A percentile compares a stretch with the other conserved stretches of the same genome.
These are phyloP conservation scores for Phaffia rhodozyma DNA, from an alignment of 1,284 basidiomycete genomes.

Conservation along the genomic window DNA sequence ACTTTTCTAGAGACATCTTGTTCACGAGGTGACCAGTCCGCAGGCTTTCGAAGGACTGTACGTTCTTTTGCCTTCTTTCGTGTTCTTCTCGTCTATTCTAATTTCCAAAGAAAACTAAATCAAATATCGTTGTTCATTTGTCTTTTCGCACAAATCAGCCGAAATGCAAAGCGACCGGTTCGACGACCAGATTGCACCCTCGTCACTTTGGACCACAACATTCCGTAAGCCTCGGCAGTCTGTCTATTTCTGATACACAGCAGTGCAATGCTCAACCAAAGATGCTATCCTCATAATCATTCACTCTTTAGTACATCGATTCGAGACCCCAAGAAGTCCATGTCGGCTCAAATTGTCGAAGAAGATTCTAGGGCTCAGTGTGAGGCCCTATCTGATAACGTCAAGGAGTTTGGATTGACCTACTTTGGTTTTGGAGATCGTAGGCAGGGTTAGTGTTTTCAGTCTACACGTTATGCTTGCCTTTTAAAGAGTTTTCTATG, in stretches of 20 bases:
- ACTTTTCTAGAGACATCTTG: slow-evolving; percentile 55
- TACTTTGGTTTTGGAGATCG: slow-evolving; percentile 90
- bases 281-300: background rate
- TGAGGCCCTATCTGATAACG: slow-evolving; percentile 80
- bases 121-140: background rate
- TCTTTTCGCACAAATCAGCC: slow-evolving; percentile 38
- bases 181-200: slow-evolving; percentile 87
- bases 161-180: slow-evolving; percentile 67
- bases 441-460: slow-evolving; percentile 53
- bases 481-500: slow-evolving; percentile 5
- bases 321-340: slow-evolving; percentile 70
- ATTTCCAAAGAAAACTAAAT: background rate
- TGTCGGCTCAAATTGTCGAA: slow-evolving; percentile 69
- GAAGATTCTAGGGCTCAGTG: slow-evolving; percentile 88
- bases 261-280: background rate
- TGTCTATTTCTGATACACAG: background rate
- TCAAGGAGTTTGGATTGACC: slow-evolving; percentile 86
- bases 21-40: slow-evolving; percentile 91
- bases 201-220: slow-evolving; percentile 90
- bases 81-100: slow-evolving; percentile 3
- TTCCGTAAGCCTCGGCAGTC: slow-evolving; percentile 54
- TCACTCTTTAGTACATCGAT: slow-evolving; percentile 52
- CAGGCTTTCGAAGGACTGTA: slow-evolving; percentile 91
- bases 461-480: background rate
- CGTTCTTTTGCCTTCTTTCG: slow-evolving; percentile 28